Conservation (phyloP, 1,284 basidiomycete genomes). For the Boletus mariae region DNA sequence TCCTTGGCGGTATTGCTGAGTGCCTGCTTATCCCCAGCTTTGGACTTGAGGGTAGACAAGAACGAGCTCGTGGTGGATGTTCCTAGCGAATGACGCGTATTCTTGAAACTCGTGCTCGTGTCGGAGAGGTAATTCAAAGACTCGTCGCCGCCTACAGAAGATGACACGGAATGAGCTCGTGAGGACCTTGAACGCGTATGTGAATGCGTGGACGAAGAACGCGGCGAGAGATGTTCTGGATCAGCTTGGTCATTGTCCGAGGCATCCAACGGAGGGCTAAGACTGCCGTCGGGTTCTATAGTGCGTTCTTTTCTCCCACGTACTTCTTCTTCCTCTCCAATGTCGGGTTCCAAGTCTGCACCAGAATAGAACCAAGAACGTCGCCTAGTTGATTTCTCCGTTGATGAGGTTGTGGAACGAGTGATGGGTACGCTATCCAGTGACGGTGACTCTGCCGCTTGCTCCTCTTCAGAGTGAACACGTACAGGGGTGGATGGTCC, state of each 20-base stretch:
- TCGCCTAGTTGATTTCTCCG: constrained; percentile 28
- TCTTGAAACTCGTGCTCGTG: constrained; percentile 28
- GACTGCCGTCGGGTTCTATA: constrained; percentile 7
- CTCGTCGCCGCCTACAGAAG: constrained; percentile 31
- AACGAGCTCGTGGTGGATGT: constrained; percentile 47
- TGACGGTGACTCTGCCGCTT: constrained; percentile 9
- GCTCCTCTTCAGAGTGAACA: constrained; percentile 34
- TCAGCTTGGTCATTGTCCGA: constrained; percentile 21
- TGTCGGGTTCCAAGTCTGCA: constrained; percentile 25
- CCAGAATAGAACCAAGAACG: constrained; percentile 39
- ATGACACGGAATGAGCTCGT: constrained; percentile 29
- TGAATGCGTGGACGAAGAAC: constrained; percentile 25
- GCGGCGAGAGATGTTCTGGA: constrained; percentile 17
- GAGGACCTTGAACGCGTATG: constrained; percentile 23
- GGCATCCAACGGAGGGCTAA: constrained; percentile 30
- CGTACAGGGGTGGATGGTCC: constrained; percentile 24
- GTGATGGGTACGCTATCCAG: constrained; percentile 16
- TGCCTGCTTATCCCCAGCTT: constrained; percentile 78
- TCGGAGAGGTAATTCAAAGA: constrained; percentile 25
- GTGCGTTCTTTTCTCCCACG: constrained; percentile 19
- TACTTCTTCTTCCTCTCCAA: constrained; percentile 21
- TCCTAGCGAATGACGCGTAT: constrained; percentile 30
- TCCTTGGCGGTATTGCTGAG: constrained; percentile 79
- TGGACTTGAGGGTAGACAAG: constrained; percentile 72
- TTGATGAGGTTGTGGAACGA: constrained; percentile 12